Percentiles rank a stretch among this genome's conserved stretches.
Conservation (phyloP, 75 land plant genomes). For the Cryptomeria japonica region DNA sequence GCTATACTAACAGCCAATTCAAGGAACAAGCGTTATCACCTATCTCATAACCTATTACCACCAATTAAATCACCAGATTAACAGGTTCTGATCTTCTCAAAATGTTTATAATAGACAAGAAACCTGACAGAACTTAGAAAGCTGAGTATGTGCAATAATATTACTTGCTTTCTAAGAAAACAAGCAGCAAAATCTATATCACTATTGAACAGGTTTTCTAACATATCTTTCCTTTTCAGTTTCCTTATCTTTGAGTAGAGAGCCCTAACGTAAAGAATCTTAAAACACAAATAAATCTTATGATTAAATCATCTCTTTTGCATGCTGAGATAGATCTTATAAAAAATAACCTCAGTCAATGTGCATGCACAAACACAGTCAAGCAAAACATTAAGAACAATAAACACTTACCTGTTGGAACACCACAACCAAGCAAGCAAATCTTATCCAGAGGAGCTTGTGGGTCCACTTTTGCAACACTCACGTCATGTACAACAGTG, state of each 20-base stretch:
- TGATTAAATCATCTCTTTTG: background rate
- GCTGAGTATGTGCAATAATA: background rate
- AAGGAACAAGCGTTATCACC: background rate
- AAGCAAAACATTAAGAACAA: constrained; percentile 8
- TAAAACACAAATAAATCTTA: background rate
- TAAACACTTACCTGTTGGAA: constrained; percentile 76
- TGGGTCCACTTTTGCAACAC: constrained; percentile 86
- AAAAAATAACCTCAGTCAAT: background rate
- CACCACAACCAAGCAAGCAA: constrained; percentile 94
- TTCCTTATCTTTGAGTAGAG: background rate
- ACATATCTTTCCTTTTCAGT: background rate
- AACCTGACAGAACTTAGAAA: background rate
- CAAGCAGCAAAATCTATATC: background rate
- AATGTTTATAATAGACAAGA: background rate
- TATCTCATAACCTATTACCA: background rate
- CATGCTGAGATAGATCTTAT: background rate
- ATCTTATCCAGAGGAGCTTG: constrained; percentile 87
- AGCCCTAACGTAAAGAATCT: background rate
- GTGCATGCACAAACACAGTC: constrained; percentile 1
- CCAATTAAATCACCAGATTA: background rate
- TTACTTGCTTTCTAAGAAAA: background rate
- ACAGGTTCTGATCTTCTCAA: background rate
- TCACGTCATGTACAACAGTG: constrained; percentile 90
- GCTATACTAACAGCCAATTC: background rate
- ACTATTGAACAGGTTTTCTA: background rate